Evolutionary conservation across 2,329 filamentous ascomycete genomes (phyloP).

Genomic region (Talaromyces albobiverticillius): DNA sequence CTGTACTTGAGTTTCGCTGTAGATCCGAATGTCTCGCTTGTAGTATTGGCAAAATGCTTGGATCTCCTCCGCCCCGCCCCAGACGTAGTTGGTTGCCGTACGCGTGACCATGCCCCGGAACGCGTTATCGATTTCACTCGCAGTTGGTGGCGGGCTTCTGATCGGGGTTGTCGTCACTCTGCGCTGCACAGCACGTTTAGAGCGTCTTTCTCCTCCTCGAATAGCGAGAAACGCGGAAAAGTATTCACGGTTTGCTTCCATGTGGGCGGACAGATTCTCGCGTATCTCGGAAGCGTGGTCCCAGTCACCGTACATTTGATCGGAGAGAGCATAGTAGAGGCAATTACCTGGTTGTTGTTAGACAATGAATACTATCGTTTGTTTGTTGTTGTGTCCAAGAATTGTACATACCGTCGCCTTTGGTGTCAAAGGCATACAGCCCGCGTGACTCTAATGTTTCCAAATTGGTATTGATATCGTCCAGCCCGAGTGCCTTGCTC

Average conservation of each 20-base stretch:
- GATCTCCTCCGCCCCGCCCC: constrained; percentile 67
- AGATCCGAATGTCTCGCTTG: constrained; percentile 62
- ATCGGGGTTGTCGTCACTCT: background rate
- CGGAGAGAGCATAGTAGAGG: constrained; percentile 65
- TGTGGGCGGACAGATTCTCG: constrained; percentile 58
- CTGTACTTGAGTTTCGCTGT: constrained; percentile 42
- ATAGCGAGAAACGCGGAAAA: constrained; percentile 63
- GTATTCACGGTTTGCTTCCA: constrained; percentile 58
- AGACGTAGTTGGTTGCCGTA: constrained; percentile 61
- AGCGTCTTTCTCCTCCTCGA: constrained; percentile 56
- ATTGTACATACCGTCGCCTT: constrained; percentile 59
- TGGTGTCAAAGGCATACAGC: constrained; percentile 58
- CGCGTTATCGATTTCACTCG: constrained; percentile 56
- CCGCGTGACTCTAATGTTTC: constrained; percentile 50
- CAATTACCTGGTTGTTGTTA: constrained; percentile 58
- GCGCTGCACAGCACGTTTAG: constrained; percentile 51
- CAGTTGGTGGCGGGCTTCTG: constrained; percentile 40
- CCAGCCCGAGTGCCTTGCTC: constrained; percentile 8
- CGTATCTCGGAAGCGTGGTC: constrained; percentile 59
- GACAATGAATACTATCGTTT: background rate
- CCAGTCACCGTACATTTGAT: constrained; percentile 64
- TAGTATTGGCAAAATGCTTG: constrained; percentile 63
- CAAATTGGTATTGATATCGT: constrained; percentile 8
- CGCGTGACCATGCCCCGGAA: constrained; percentile 57
- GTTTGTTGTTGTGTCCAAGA: background rate